A percentile compares a stretch with the other conserved stretches of the same genome.
Conservation (phyloP, 2,329 filamentous ascomycete species). For the Aspergillus ustus region DNA sequence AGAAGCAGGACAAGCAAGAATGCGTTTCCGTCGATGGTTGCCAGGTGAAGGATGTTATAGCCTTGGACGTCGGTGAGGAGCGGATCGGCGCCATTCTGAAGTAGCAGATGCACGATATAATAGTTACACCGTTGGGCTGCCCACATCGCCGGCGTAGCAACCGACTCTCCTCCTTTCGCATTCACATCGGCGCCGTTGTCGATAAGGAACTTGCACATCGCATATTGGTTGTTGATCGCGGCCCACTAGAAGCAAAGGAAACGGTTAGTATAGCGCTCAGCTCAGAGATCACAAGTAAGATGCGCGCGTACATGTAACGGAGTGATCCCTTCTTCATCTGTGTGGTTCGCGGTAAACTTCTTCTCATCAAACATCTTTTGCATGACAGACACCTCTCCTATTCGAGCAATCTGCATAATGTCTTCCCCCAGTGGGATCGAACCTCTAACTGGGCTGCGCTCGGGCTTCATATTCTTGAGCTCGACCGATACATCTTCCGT, state of each 20-base stretch:
- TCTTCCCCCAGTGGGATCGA: slow-evolving; percentile 66
- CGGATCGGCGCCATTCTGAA: slow-evolving; percentile 89
- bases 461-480: slow-evolving; percentile 42
- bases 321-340: slow-evolving; percentile 91
- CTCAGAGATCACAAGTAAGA: neutral
- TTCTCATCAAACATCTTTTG: slow-evolving; percentile 86
- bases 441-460: slow-evolving; percentile 36
- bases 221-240: slow-evolving; percentile 97
- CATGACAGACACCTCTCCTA: slow-evolving; percentile 85
- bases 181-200: slow-evolving; percentile 88
- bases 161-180: slow-evolving; percentile 90
- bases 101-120: slow-evolving; percentile 90
- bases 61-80: slow-evolving; percentile 91
- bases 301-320: slow-evolving; percentile 77
- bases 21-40: slow-evolving; percentile 95
- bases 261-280: neutral
- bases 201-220: slow-evolving; percentile 94
- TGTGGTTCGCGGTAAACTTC: slow-evolving; percentile 79
- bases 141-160: slow-evolving; percentile 95
- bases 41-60: slow-evolving; percentile 96
- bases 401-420: slow-evolving; percentile 91
- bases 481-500: slow-evolving; percentile 42
- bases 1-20: slow-evolving; percentile 86
- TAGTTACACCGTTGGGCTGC: slow-evolving; percentile 96
- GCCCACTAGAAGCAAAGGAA: slow-evolving; percentile 72